These are phyloP conservation scores for Leishmania aethiopica DNA, from an alignment of 208 protist genomes.

Conservation along the genomic window DNA sequence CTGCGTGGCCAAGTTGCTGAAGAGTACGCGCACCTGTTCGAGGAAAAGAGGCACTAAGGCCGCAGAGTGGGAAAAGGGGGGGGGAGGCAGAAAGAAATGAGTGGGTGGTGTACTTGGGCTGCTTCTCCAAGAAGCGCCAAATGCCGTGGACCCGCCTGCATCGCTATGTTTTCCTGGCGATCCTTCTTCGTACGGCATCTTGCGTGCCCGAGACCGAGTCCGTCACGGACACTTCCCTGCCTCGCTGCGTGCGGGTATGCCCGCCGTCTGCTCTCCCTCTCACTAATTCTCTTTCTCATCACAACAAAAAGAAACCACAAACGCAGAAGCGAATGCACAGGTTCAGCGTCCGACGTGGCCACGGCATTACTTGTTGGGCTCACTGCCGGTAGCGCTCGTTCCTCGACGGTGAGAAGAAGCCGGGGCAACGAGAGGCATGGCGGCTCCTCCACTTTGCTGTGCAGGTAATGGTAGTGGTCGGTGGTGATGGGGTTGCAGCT, in stretches of 20 bases:
- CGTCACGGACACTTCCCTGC: background rate
- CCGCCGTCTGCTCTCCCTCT: background rate
- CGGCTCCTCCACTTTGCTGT: background rate
- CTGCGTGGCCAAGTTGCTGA: background rate
- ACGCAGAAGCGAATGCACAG: background rate
- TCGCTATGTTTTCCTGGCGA: background rate
- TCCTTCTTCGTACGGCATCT: background rate
- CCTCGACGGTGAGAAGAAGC: background rate
- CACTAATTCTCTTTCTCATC: background rate
- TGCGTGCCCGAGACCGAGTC: no score
- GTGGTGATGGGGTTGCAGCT: background rate
- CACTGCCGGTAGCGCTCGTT: background rate
- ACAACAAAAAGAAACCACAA: background rate
- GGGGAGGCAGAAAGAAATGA: background rate
- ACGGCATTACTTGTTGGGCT: no score
- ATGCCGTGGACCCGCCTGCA: background rate
- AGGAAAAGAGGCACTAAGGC: background rate
- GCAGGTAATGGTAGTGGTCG: background rate
- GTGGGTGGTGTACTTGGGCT: background rate
- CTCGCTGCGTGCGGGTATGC: background rate
- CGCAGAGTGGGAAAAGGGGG: background rate
- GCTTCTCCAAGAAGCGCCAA: background rate
- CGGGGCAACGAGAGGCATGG: background rate
- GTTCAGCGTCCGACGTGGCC: no score
- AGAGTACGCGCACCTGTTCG: conserved; percentile 3